phyloP scores from a whole-genome alignment of 1,284 basidiomycete genomes.

The Inonotus obliquus region DNA sequence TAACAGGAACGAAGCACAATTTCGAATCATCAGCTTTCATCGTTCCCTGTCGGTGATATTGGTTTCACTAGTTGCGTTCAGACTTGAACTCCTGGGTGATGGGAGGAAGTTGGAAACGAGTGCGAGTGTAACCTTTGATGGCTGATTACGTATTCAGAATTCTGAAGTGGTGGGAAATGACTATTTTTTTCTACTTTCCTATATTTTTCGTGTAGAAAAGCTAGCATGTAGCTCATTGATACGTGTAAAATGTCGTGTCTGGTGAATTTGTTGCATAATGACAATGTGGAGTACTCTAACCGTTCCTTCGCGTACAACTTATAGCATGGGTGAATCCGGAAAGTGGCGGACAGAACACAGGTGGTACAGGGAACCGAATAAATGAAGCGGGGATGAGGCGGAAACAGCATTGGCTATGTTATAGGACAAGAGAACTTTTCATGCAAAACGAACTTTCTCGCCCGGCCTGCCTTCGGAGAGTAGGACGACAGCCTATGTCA shows the following conservation, averaged over 20 bases:
- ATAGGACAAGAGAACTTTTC: background rate
- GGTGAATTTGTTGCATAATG: background rate
- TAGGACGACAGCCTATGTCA: conserved; percentile 74
- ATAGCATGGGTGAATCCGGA: background rate
- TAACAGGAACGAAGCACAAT: background rate
- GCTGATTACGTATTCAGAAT: too few relatives aligned
- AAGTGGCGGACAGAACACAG: background rate
- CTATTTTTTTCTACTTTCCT: too few relatives aligned
- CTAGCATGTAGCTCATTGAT: too few relatives aligned
- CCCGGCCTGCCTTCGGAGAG: conserved; percentile 82
- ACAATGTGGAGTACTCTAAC: background rate
- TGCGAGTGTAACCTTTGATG: too few relatives aligned
- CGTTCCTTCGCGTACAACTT: background rate
- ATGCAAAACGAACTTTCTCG: conserved; percentile 76
- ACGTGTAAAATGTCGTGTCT: background rate
- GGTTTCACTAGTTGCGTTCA: too few relatives aligned
- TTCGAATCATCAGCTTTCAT: too few relatives aligned
- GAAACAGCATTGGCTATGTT: background rate
- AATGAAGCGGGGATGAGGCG: background rate
- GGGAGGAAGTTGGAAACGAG: too few relatives aligned
- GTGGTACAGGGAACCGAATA: background rate
- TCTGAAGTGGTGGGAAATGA: too few relatives aligned
- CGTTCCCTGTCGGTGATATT: too few relatives aligned
- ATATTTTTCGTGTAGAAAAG: too few relatives aligned
- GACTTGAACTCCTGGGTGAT: too few relatives aligned